Evolutionary conservation across 2,329 filamentous ascomycete genomes (phyloP).

Genomic region (Hymenoscyphus repandus): DNA sequence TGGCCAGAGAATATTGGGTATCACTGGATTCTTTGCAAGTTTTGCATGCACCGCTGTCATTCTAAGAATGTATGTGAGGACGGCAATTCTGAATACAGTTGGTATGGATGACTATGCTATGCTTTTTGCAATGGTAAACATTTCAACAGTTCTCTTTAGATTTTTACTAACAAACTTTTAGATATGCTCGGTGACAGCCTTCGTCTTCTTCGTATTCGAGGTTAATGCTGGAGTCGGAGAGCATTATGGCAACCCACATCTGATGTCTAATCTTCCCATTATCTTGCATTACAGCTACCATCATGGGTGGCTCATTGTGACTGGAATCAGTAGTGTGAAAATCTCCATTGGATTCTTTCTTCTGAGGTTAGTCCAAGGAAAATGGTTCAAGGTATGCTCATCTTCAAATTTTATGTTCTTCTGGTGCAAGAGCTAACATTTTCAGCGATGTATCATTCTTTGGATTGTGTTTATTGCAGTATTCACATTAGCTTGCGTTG

Average conservation of each 20-base stretch:
- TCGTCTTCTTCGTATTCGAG: slow-evolving; percentile 38
- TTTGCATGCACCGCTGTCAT: slow-evolving; percentile 34
- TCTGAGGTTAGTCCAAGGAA: slow-evolving; percentile 30
- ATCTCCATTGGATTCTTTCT: slow-evolving; percentile 19
- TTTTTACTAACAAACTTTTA: not conserved
- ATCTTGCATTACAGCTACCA: slow-evolving; percentile 35
- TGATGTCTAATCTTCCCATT: slow-evolving; percentile 28
- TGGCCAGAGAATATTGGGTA: slow-evolving; percentile 33
- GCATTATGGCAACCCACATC: slow-evolving; percentile 30
- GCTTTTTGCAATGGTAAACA: slow-evolving; percentile 35
- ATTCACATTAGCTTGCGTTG: slow-evolving; percentile 37
- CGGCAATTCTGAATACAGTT: slow-evolving; percentile 40
- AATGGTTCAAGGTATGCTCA: slow-evolving; percentile 36
- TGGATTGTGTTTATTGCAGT: slow-evolving; percentile 35
- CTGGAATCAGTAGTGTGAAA: slow-evolving; percentile 34
- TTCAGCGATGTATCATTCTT: slow-evolving; percentile 12
- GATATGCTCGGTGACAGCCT: slow-evolving; percentile 13
- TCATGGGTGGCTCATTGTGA: slow-evolving; percentile 38
- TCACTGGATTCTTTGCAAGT: slow-evolving; percentile 34
- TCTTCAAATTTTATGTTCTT: slow-evolving; percentile 31
- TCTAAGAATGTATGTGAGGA: slow-evolving; percentile 39
- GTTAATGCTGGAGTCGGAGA: slow-evolving; percentile 40
- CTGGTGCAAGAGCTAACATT: not conserved
- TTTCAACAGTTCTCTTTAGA: not conserved
- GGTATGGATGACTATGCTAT: slow-evolving; percentile 41